Percentiles rank a stretch among this genome's conserved stretches.
phyloP scores from a whole-genome alignment of 2,329 filamentous ascomycete species.

The Xylaria sp. region DNA sequence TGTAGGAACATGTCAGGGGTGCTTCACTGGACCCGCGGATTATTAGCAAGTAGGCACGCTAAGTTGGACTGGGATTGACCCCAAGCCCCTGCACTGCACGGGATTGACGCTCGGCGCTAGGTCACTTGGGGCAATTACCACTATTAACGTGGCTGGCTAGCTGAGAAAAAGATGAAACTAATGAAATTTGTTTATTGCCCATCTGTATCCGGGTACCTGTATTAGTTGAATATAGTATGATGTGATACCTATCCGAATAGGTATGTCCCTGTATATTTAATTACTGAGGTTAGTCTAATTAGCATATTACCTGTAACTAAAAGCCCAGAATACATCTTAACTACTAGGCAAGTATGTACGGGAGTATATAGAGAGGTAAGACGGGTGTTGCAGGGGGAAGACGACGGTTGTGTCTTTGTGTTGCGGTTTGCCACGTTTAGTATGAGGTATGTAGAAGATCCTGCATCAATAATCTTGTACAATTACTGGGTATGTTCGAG shows the following conservation, averaged over 20 bases:
- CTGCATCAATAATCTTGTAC: no score
- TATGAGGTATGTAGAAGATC: no score
- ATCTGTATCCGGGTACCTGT: not conserved
- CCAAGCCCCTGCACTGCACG: slow-evolving; percentile 19
- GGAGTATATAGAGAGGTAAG: not conserved
- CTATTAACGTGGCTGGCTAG: slow-evolving; percentile 14
- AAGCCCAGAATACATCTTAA: no score
- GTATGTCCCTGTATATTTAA: no score
- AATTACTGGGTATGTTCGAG: not conserved
- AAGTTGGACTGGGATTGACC: slow-evolving; percentile 17
- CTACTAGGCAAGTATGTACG: no score
- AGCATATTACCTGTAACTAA: no score
- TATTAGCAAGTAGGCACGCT: slow-evolving; percentile 22
- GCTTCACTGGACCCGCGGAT: slow-evolving; percentile 13
- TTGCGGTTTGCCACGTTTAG: no score
- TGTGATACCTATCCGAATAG: no score
- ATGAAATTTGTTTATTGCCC: slow-evolving; percentile 6
- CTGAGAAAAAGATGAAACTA: slow-evolving; percentile 7
- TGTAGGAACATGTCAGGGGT: slow-evolving; percentile 35
- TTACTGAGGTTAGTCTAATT: no score
- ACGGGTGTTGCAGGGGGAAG: not conserved
- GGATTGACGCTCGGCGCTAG: slow-evolving; percentile 14
- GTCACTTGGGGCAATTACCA: slow-evolving; percentile 11
- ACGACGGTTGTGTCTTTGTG: not conserved
- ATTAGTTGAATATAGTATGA: no score